Evolutionary conservation across 768 basidiomycete species (phyloP).

Genomic region (Podaxis sp.): DNA sequence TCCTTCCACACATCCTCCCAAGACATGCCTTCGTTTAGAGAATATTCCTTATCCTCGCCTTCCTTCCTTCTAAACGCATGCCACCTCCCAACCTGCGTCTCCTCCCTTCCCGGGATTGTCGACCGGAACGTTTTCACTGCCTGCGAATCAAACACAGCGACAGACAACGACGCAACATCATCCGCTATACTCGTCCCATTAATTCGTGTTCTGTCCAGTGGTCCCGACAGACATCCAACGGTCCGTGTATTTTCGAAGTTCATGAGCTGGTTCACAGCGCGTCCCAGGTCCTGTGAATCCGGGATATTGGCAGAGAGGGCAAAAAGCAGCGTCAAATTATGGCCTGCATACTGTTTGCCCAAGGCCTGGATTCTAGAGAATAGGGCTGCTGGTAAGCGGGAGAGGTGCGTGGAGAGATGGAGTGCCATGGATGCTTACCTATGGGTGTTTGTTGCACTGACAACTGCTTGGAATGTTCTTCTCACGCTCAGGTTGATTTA

Average conservation of each 20-base stretch:
- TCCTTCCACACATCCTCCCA: conserved; percentile 57
- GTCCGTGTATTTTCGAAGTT: conserved; percentile 36
- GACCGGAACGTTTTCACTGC: conserved; percentile 58
- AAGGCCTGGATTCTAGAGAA: conserved; percentile 34
- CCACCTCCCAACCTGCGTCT: conserved; percentile 71
- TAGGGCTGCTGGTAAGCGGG: conserved; percentile 35
- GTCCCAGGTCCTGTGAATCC: conserved; percentile 35
- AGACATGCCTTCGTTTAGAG: conserved; percentile 21
- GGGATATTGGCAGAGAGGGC: conserved; percentile 46
- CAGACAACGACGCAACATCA: conserved; percentile 29
- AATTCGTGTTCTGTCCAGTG: conserved; percentile 32
- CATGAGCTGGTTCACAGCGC: conserved; percentile 38
- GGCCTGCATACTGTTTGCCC: conserved; percentile 25
- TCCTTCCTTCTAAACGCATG: conserved; percentile 52
- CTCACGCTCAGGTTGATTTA: background rate
- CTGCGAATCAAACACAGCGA: conserved; percentile 51
- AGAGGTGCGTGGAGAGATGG: conserved; percentile 39
- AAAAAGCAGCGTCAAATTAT: conserved; percentile 46
- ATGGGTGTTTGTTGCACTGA: background rate
- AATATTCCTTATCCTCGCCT: conserved; percentile 11
- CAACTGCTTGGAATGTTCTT: background rate
- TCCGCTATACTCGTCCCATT: conserved; percentile 1
- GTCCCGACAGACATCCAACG: conserved; percentile 65
- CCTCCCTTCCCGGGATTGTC: conserved; percentile 54
- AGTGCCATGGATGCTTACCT: conserved; percentile 26